Base-by-base conservation (phyloP, 495 filamentous ascomycete genomes). In the Xylaria flabelliformis region DNA sequence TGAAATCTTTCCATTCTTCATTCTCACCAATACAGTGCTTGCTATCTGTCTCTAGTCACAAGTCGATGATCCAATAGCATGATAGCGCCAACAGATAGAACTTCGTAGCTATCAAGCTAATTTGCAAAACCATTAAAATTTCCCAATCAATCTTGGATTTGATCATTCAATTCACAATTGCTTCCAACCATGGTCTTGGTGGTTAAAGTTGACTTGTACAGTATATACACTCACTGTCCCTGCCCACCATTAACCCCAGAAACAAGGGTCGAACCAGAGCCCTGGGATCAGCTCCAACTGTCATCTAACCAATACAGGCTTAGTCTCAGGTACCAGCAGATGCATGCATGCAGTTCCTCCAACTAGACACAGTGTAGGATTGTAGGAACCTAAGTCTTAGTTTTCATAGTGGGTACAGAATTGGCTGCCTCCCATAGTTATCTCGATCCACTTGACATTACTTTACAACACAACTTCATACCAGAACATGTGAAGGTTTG, bases 401-500 rank as follows among this genome's bases (percentile, higher is more conserved):
- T 48, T 48, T 41, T 10, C 15, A 42, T 3, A 26, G 62, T 64
- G 62, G 62, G 62, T 64, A 64, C 62, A 44, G n/a, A 3, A 19
- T 65, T 48, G 63, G 42, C 63, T 48, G 8, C 39, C 63, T 65
- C 42, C 63, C 24, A n/a, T 29, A n/a, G n/a, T 34, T 46, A 10
- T 19, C 8, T 26, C 42, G 24, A 39, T 65, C 41, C 42, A 50
- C 24, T 24, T n/a, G 21, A 65, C 15, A 15, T 34, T 48, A 34
- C 42, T 21, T 15, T 64, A 32, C 63, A 41, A 65, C 41, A 53
- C 29, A 32, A 26, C 65, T 67, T 24, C 41, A n/a, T 42, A 34
- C 48, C 41, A 46, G 51, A 24, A 42, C 65, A 67, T 39, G 36
- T 59, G 39, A 69, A 67, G n/a, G 13, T 21, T 67, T 41, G 34